phyloP scores from a whole-genome alignment of 495 filamentous ascomycete genomes.

The Aspergillus egyptiacus region DNA sequence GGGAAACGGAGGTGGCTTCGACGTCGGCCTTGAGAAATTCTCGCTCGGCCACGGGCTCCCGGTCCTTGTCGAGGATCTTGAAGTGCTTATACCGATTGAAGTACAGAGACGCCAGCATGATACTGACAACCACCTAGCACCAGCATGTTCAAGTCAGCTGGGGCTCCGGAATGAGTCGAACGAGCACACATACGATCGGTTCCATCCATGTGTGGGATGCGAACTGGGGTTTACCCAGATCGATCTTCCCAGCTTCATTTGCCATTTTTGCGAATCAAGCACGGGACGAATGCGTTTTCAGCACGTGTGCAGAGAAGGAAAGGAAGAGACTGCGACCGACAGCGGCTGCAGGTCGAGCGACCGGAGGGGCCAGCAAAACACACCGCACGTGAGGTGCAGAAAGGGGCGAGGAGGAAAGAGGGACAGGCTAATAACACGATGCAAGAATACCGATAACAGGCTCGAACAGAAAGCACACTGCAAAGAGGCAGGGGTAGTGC shows the following conservation, averaged over 20 bases:
- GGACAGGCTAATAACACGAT: too few species aligned
- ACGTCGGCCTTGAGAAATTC: conserved; percentile 26
- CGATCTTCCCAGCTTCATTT: conserved; percentile 6
- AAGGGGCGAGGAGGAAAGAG: too few species aligned
- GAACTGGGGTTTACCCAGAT: conserved; percentile 30
- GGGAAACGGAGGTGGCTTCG: conserved; percentile 34
- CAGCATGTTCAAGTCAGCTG: not conserved
- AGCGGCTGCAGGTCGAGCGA: too few species aligned
- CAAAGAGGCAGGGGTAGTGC: too few species aligned
- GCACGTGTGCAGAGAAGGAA: too few species aligned
- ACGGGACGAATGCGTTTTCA: too few species aligned
- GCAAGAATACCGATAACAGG: too few species aligned
- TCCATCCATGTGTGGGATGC: conserved; percentile 48
- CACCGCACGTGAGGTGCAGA: too few species aligned
- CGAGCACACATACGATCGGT: conserved; percentile 44
- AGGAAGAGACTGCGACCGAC: too few species aligned
- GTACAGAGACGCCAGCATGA: conserved; percentile 52
- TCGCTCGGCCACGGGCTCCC: conserved; percentile 15
- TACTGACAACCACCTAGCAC: conserved; percentile 50
- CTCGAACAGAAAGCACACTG: too few species aligned
- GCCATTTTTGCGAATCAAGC: not conserved
- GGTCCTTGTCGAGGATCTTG: conserved; percentile 33
- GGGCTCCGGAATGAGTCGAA: not conserved
- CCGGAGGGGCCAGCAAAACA: too few species aligned
- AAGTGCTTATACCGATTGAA: conserved; percentile 48